Evolutionary conservation across 148 eudicot genomes (phyloP), one percentile per base, ranked within the genome.

Genomic region (Pouteria glomerata): DNA sequence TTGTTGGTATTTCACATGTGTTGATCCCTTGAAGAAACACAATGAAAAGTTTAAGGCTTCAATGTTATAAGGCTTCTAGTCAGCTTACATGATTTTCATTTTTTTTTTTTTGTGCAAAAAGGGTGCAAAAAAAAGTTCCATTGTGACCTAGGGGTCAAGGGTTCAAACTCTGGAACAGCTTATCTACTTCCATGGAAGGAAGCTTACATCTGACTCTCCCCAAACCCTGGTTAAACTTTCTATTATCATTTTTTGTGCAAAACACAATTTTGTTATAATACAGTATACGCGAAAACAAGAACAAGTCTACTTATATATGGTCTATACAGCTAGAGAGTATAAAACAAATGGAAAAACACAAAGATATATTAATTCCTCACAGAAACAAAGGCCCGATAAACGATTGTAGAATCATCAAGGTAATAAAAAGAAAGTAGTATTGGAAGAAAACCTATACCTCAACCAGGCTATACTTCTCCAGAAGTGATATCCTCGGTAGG

Each of bases 401-500:
- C 63, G n/a, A 71, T 44, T 48, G 7, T 37, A 62, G 52, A 34
- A 42, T 30, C 66, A 50, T 31, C 27, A 33, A 50, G 69, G 39
- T 19, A 53, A 69, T 45, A 68, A 18, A 16, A 33, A 56, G 2
- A 47, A 51, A 57, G 26, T 31, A 29, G 15, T 6, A 71, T 56
- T 19, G 44, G 41, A 66, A 56, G 8, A 69, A n/a, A 55, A 24
- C 50, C 26, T 56, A 76, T 80, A 93, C 96, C 98, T 93, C 98
- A 74, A 83, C 76, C 76, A 93, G 86, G 69, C 82, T 95, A 79
- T 84, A 88, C 82, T 80, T 85, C 80, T 85, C 86, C 63, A 95
- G 78, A 73, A 95, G 82, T 3, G 82, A 81, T 61, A 73, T 81
- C 70, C 77, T 77, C 47, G 99, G 99, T 60, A 91, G 72, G 79